Conservation (phyloP, 306 rosid genomes). For the Pyrus pyrifolia region DNA sequence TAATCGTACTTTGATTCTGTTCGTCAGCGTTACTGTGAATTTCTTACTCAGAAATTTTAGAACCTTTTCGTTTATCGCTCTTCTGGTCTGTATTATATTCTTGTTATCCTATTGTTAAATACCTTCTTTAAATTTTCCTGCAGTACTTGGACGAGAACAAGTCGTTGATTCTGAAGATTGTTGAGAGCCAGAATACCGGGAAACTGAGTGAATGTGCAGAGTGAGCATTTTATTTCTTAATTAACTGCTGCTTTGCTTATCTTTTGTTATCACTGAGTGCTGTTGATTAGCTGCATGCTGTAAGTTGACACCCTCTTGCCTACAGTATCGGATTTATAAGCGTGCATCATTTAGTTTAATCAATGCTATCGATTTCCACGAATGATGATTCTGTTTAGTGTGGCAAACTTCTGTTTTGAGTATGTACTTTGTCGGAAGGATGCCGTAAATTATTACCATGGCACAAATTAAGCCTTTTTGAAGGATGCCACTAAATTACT, state of each 20-base stretch:
- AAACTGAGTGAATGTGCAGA: constrained; percentile 93
- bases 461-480: neutral
- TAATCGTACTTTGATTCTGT: neutral
- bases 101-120: neutral
- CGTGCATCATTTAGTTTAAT: neutral
- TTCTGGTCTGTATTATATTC: neutral
- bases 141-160: constrained; percentile 99
- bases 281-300: neutral
- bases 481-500: neutral
- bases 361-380: neutral
- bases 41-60: neutral
- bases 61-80: neutral
- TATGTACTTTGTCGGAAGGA: neutral
- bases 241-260: neutral
- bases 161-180: constrained; percentile 95
- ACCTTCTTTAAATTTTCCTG: constrained; percentile 11
- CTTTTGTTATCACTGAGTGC: constrained; percentile 2
- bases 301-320: neutral
- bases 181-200: constrained; percentile 94
- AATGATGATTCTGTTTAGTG: neutral
- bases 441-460: neutral
- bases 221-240: constrained; percentile 42
- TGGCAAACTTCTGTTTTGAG: neutral
- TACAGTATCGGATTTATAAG: neutral
- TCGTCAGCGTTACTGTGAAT: neutral